Conservation (phyloP, 2,329 filamentous ascomycete species). For the Colletotrichum lentis region DNA sequence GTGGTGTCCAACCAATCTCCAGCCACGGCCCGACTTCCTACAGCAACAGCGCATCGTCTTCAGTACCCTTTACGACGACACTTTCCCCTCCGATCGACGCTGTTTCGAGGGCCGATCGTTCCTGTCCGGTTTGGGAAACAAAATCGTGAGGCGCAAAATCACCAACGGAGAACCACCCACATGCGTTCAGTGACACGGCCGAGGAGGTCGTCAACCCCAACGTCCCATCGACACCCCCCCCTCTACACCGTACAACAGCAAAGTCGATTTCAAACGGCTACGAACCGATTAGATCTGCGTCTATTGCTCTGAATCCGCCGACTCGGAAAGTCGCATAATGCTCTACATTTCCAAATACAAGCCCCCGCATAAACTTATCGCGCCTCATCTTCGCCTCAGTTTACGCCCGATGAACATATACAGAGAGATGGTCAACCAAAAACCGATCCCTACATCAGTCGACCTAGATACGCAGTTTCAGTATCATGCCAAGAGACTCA, state of each 20-base stretch:
- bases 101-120: constrained; percentile 43
- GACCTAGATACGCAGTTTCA: no score
- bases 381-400: no score
- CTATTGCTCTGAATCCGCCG: constrained; percentile 38
- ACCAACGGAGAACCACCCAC: constrained; percentile 46
- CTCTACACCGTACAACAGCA: constrained; percentile 5
- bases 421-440: no score
- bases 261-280: constrained; percentile 38
- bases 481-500: no score
- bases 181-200: constrained; percentile 42
- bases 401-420: no score
- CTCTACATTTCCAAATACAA: no score
- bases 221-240: constrained; percentile 38
- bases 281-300: constrained; percentile 44
- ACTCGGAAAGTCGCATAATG: no score
- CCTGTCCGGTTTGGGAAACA: constrained; percentile 42
- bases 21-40: constrained; percentile 45
- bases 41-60: constrained; percentile 41
- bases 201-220: constrained; percentile 44
- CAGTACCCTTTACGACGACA: constrained; percentile 39
- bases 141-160: no score
- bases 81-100: constrained; percentile 39
- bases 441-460: no score
- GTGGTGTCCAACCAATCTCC: constrained; percentile 43
- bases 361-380: no score